phyloP scores from a whole-genome alignment of 148 eudicot species.

The Rhododendron kiyosumense region DNA sequence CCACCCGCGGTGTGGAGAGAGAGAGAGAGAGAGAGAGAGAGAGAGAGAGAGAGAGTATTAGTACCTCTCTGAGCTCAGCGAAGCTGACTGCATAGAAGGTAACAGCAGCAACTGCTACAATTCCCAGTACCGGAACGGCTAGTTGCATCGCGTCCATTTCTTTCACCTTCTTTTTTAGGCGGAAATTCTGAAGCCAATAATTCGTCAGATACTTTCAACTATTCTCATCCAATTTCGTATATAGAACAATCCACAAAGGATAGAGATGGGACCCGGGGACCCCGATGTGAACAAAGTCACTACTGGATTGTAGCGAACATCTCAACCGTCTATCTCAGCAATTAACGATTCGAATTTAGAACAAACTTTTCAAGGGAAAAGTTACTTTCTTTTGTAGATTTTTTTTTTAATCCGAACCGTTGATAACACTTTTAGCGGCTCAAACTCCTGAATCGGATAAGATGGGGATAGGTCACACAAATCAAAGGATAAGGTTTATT shows the following conservation, averaged over 20 bases:
- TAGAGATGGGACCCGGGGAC: not conserved
- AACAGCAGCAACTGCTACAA: conserved; percentile 67
- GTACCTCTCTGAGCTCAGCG: conserved; percentile 58
- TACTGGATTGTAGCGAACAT: no score
- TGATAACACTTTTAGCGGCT: no score
- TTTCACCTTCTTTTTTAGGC: not conserved
- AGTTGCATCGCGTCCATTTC: conserved; percentile 47
- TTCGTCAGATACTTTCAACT: not conserved
- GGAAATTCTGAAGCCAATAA: not conserved
- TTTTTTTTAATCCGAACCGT: no score
- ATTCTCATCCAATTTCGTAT: not conserved
- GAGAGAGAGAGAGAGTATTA: not conserved
- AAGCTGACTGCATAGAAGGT: conserved; percentile 79
- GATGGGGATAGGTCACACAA: not conserved
- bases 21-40: not conserved
- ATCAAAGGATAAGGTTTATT: not conserved
- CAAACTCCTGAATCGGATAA: not conserved
- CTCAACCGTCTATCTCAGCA: no score
- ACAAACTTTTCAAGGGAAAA: no score
- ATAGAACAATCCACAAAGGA: not conserved
- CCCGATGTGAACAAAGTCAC: no score
- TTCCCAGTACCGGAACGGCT: conserved; percentile 42
- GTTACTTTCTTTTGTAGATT: no score
- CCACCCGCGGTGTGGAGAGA: no score
- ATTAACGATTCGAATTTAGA: no score